Base-by-base conservation (phyloP, 2,329 filamentous ascomycete genomes). In the Fragosphaeria purpurea region DNA sequence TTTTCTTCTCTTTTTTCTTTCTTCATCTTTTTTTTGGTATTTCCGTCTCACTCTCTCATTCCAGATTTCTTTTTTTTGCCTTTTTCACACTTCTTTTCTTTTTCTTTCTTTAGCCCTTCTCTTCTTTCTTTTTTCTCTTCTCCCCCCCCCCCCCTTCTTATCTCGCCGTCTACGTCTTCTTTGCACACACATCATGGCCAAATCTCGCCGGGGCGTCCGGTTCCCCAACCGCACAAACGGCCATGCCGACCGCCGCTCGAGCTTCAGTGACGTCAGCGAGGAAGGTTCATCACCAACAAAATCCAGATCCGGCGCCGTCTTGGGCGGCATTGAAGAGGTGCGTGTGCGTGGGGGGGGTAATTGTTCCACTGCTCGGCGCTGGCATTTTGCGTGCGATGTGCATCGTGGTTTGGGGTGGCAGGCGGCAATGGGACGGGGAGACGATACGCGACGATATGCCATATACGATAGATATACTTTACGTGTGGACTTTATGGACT, bases 191-290 rank as follows among this genome's bases (percentile, higher is more conserved):
- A 65, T 58, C 51, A 62, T 65, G 59, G 61, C 59, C n/a, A 64
- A 61, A 50, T 55, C 67, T 51, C 69, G 70, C 56, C 72, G 75
- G 63, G 76, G 75, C 61, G 76, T 79, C 53, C 72, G 74, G 56
- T 79, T 79, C 64, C 74, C 74, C 58, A 69, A 71, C 59, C 74
- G 71, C 64, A 70, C 70, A 59, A 76, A 78, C 55, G 71, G 71
- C 52, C 65, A 69, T 52, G 58, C 63, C 54, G 74, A 85, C 47
- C 75, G 81, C 58, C 81, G 84, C 59, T 76, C 78, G 52, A 86
- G 83, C 73, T 81, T 87, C 67, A 86, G 83, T 58, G 84, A 86
- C 57, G 74, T 50, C 45, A 59, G 57, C 45, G 56, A 59, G 31
- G 53, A 58, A 6, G 58, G 50, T 41, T 51, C 52, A 33, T 54